Evolutionary conservation across 2,329 filamentous ascomycete species (phyloP).

Genomic region (Lachnellula arida): DNA sequence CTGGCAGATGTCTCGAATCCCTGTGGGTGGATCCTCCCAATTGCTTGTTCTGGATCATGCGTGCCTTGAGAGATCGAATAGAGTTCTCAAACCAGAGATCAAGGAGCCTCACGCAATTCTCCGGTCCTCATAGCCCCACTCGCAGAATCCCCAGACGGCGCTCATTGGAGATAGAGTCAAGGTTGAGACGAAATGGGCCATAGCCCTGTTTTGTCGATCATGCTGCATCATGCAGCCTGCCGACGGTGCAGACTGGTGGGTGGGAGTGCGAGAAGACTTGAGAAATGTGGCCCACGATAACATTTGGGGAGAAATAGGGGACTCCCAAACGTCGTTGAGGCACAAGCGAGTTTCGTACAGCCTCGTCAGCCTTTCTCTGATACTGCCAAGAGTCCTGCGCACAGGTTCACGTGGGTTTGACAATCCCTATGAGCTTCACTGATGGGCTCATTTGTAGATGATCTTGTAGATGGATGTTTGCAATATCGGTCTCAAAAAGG

Average conservation of each 20-base stretch:
- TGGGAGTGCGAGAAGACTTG: conserved; percentile 15
- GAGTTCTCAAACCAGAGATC: conserved; percentile 9
- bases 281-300: conserved; percentile 19
- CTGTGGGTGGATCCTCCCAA: conserved; percentile 10
- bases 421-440: conserved; percentile 12
- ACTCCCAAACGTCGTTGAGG: conserved; percentile 34
- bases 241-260: conserved; percentile 7
- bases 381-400: conserved; percentile 28
- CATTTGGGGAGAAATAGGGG: conserved; percentile 8
- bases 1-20: conserved; percentile 15
- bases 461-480: neutral
- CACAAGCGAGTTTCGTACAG: conserved; percentile 38
- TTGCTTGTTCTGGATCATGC: conserved; percentile 19
- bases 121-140: conserved; percentile 1
- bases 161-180: conserved; percentile 6
- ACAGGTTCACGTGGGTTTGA: conserved; percentile 5
- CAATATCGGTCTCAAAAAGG: neutral
- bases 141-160: neutral
- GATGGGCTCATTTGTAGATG: neutral
- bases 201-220: conserved; percentile 19
- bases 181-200: conserved; percentile 24
- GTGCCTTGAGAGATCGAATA: conserved; percentile 14
- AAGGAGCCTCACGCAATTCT: neutral
- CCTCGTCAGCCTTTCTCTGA: conserved; percentile 20
- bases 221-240: conserved; percentile 19